These are phyloP conservation scores for Gastrodia elata DNA, from an alignment of 106 monocot species.

Conservation along the genomic window DNA sequence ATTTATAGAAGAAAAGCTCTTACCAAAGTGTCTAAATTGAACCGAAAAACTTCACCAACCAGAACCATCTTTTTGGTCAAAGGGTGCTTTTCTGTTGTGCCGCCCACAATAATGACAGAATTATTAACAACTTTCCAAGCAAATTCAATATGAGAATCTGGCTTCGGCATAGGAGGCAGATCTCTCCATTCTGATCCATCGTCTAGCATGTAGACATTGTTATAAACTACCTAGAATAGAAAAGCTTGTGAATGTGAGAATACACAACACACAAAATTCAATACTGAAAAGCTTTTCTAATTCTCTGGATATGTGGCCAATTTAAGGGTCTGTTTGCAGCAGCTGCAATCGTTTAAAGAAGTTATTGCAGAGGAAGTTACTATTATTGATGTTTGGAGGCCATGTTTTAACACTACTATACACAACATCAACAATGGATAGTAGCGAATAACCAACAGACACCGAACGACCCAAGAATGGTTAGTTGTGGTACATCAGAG, in stretches of 20 bases:
- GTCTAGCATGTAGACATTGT: constrained; percentile 85
- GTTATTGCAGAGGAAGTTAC: too few relatives aligned
- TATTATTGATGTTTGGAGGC: too few relatives aligned
- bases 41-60: constrained; percentile 80
- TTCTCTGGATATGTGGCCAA: neutral
- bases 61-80: constrained; percentile 86
- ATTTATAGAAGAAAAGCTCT: neutral
- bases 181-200: constrained; percentile 54
- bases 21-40: constrained; percentile 33
- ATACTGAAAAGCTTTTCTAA: neutral
- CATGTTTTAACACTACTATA: too few relatives aligned
- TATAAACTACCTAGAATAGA: constrained; percentile 55
- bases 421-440: too few relatives aligned
- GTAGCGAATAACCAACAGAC: too few relatives aligned
- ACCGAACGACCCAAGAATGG: too few relatives aligned
- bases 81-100: constrained; percentile 85
- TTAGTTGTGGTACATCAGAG: too few relatives aligned
- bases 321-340: too few relatives aligned
- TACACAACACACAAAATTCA: neutral
- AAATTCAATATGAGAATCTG: constrained; percentile 93
- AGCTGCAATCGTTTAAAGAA: too few relatives aligned
- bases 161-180: constrained; percentile 86
- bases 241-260: neutral
- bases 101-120: constrained; percentile 79
- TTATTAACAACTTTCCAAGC: constrained; percentile 87